phyloP scores from a whole-genome alignment of 768 basidiomycete genomes.

The Leccinum disarticulatum region DNA sequence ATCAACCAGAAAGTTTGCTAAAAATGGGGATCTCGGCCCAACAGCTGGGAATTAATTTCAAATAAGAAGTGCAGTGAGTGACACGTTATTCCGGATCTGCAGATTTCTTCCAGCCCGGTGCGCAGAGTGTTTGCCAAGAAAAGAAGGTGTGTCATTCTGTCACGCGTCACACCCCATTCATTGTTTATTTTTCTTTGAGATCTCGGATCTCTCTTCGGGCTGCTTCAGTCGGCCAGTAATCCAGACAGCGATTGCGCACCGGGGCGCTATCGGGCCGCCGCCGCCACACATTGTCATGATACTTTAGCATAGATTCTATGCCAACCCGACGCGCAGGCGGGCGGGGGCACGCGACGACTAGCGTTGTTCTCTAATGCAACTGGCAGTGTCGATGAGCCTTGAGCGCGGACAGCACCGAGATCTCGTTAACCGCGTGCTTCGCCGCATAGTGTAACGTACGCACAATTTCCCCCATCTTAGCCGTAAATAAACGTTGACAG shows the following conservation, averaged over 20 bases:
- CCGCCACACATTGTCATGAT: neutral
- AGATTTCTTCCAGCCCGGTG: conserved; percentile 22
- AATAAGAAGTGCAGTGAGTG: conserved; percentile 29
- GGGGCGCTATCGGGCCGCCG: conserved; percentile 2
- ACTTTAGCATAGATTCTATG: conserved; percentile 5
- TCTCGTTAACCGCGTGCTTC: conserved; percentile 13
- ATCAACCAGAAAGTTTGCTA: neutral
- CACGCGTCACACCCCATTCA: conserved; percentile 21
- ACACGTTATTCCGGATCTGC: conserved; percentile 35
- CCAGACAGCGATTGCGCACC: neutral
- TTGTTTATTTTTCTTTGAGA: conserved; percentile 6
- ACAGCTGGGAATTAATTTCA: conserved; percentile 21
- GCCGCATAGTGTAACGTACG: conserved; percentile 24
- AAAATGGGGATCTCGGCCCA: conserved; percentile 15
- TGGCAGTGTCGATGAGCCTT: neutral
- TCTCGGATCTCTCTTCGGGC: conserved; percentile 16
- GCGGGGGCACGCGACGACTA: conserved; percentile 1
- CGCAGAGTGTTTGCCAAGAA: conserved; percentile 14
- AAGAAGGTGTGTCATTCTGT: conserved; percentile 12
- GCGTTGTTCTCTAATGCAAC: neutral
- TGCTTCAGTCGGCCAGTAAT: neutral
- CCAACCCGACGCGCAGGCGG: conserved; percentile 1
- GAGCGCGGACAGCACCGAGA: conserved; percentile 8
- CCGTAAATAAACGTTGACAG: conserved; percentile 33
- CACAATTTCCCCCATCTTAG: conserved; percentile 17